Evolutionary conservation across 140 eudicot species (phyloP).

Genomic region (Erigeron philadelphicus): DNA sequence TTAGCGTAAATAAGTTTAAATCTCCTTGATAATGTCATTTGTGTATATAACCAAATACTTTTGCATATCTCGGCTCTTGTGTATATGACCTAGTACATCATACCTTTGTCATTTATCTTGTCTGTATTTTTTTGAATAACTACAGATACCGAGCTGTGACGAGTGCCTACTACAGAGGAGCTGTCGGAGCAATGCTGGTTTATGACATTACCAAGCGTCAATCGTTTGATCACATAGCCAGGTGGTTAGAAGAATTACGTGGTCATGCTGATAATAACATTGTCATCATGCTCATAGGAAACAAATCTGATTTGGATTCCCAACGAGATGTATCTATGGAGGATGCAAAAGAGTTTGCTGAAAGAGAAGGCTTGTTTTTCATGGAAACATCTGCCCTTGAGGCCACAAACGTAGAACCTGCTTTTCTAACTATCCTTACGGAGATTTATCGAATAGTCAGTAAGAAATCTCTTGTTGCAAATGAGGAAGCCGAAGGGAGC

Average conservation of each 20-base stretch:
- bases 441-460: conserved; percentile 65
- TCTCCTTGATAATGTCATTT: background rate
- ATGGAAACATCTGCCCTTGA: conserved; percentile 96
- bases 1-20: background rate
- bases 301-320: conserved; percentile 62
- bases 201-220: conserved; percentile 81
- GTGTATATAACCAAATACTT: background rate
- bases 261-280: conserved; percentile 76
- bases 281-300: conserved; percentile 76
- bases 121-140: conserved; percentile 5
- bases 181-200: conserved; percentile 84
- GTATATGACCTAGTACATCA: too few species aligned
- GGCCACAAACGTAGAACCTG: conserved; percentile 68
- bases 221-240: conserved; percentile 65
- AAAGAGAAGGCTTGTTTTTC: conserved; percentile 66
- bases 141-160: conserved; percentile 84
- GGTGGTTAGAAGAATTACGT: conserved; percentile 77
- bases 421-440: conserved; percentile 58
- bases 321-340: conserved; percentile 64
- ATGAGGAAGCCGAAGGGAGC: conserved; percentile 61
- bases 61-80: too few species aligned
- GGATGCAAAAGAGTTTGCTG: conserved; percentile 76
- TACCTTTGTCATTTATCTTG: background rate
- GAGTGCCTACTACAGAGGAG: conserved; percentile 88
- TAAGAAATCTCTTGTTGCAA: conserved; percentile 68